These are phyloP conservation scores for Flaveria sonorensis DNA, from an alignment of 129 eudicot genomes.

Conservation along the genomic window DNA sequence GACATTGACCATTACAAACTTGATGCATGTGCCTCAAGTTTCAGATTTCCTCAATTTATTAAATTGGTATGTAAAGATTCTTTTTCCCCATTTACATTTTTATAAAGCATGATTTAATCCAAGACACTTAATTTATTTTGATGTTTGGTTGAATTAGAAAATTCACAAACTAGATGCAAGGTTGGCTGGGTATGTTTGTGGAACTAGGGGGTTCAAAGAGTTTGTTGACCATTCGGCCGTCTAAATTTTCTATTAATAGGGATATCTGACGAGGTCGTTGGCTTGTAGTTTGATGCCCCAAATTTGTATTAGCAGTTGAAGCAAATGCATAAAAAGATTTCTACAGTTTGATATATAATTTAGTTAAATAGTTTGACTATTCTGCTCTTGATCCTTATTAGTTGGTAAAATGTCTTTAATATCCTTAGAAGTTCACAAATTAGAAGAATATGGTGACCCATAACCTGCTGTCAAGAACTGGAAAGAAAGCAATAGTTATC, in stretches of 20 bases:
- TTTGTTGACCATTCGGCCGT: not conserved
- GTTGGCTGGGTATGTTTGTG: not conserved
- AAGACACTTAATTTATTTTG: not conserved
- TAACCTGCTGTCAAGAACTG: conserved; percentile 20
- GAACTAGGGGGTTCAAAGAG: not conserved
- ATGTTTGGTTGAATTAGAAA: not conserved
- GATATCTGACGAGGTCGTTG: not conserved
- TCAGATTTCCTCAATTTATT: conserved; percentile 61
- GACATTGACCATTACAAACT: conserved; percentile 56
- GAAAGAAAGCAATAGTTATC: not conserved
- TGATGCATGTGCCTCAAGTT: conserved; percentile 58
- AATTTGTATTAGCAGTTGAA: not conserved
- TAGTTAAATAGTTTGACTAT: not conserved
- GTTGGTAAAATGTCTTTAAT: not conserved
- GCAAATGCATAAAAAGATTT: not conserved
- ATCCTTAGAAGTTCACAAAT: not conserved
- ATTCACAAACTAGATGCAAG: not conserved
- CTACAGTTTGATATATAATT: not conserved
- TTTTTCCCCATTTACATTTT: conserved; percentile 2
- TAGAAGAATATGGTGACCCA: conserved; percentile 8
- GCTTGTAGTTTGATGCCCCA: not conserved
- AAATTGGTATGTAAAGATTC: conserved; percentile 51
- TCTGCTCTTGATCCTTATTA: not conserved
- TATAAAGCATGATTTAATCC: not conserved
- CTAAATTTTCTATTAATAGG: not conserved